Evolutionary conservation across 768 basidiomycete species (phyloP), one percentile per base, ranked within the genome.

Genomic region (Crassisporium funariophilum): DNA sequence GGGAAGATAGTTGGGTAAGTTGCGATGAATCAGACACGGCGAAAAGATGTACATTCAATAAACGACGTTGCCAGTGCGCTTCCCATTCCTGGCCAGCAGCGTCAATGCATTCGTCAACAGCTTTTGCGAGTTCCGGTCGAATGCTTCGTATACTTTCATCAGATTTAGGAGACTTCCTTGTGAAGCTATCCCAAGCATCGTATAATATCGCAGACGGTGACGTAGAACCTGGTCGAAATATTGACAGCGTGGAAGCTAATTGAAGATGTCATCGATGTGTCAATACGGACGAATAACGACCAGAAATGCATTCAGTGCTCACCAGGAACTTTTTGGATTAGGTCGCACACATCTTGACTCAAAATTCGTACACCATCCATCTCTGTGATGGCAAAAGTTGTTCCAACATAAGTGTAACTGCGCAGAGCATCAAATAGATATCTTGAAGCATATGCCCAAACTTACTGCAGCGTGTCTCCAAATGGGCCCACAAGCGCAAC

Each of bases 281-380:
- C 22, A 15, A 42, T 13, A 39, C 3, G 35, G 8, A 13, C n/a
- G 9, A 47, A 41, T 13, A 31, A 1, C 44, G 11, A 33, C 36
- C 12, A 4, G 43, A 20, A 12, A 11, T 3, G n/a, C n/a, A n/a
- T n/a, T n/a, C n/a, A n/a, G n/a, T 11, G 48, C 52, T 20, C 48
- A 94, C 93, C 74, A 19, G 95, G 93, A 1, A 98, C 97, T 70
- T 94, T 95, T 60, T 98, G 91, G 15, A 99, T 73, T 44, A 98
- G 82, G 57, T 98, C 94, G 58, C 86, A 91, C 1, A 82, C 77
- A 19, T 90, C 84, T 8, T 87, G 78, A 10, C 85, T 81, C 33
- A 95, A 66, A 33, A 98, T 75, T n/a, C 95, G 81, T 2, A 95
- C 78, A 12, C 97, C 93, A 58, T 99, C 97, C 17, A 82, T 73